These are phyloP conservation scores for Prunus davidiana DNA, from an alignment of 306 rosid species.

Conservation along the genomic window DNA sequence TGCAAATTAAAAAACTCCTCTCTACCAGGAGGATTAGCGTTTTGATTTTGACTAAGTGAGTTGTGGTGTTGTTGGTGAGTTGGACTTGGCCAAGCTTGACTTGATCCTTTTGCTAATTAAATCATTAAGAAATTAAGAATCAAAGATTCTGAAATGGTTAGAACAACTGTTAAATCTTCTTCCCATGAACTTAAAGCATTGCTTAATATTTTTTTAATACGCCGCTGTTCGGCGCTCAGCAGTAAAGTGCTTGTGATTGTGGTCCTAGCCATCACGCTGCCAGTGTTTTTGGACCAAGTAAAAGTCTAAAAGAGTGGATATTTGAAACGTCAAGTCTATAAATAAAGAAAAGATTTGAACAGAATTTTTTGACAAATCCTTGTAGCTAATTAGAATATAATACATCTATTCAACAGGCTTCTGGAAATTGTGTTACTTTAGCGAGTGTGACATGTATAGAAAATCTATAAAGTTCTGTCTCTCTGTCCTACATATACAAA, in stretches of 20 bases:
- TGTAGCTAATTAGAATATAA: too few relatives aligned
- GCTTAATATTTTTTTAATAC: not conserved
- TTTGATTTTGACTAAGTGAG: not conserved
- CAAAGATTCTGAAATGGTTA: not conserved
- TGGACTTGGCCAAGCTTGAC: not conserved
- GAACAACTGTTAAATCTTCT: conserved; percentile 15
- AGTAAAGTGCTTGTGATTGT: not conserved
- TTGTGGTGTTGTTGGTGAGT: not conserved
- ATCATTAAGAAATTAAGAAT: not conserved
- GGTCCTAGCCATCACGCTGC: not conserved
- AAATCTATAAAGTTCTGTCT: too few relatives aligned
- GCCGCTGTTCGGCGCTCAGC: conserved; percentile 7
- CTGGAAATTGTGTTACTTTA: not conserved
- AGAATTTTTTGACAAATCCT: not conserved
- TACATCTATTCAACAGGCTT: not conserved
- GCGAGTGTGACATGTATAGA: not conserved
- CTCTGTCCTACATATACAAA: too few relatives aligned
- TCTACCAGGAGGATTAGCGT: not conserved
- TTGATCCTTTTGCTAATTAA: not conserved
- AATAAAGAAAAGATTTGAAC: not conserved
- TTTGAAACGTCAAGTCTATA: not conserved
- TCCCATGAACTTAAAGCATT: not conserved
- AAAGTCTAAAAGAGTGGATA: not conserved
- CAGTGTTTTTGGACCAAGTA: not conserved
- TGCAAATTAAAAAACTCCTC: too few relatives aligned